Evolutionary conservation across 768 basidiomycete species (phyloP).

Genomic region (Chiua virens): DNA sequence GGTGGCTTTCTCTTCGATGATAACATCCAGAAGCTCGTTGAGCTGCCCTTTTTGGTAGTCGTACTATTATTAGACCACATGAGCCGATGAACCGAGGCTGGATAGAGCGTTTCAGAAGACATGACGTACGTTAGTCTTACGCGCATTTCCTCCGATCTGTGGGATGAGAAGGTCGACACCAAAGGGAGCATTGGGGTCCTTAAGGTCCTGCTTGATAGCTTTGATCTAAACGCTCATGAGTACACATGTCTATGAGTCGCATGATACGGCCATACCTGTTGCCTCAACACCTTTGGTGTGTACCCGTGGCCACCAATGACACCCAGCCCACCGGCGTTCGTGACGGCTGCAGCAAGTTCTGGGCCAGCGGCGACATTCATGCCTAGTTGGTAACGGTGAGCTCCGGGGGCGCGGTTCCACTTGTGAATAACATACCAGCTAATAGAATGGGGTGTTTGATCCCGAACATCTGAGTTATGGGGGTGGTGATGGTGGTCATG

Average conservation of each 20-base stretch:
- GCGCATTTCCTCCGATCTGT: conserved; percentile 80
- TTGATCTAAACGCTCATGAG: conserved; percentile 51
- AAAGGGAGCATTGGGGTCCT: conserved; percentile 77
- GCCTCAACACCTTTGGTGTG: conserved; percentile 76
- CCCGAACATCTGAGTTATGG: conserved; percentile 85
- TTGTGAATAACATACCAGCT: conserved; percentile 49
- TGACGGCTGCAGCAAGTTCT: conserved; percentile 90
- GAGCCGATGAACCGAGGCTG: neutral
- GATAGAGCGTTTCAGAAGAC: neutral
- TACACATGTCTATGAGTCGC: neutral
- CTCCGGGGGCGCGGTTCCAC: conserved; percentile 37
- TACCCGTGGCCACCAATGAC: conserved; percentile 91
- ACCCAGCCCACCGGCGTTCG: conserved; percentile 90
- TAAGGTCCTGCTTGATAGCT: conserved; percentile 68
- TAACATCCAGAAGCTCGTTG: conserved; percentile 80
- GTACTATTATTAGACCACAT: conserved; percentile 41
- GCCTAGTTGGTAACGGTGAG: conserved; percentile 33
- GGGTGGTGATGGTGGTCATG: conserved; percentile 68
- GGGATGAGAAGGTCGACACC: conserved; percentile 92
- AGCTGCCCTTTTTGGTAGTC: conserved; percentile 91
- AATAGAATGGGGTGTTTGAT: conserved; percentile 88
- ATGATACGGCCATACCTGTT: conserved; percentile 55
- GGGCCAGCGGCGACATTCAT: conserved; percentile 73
- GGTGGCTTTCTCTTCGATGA: conserved; percentile 85
- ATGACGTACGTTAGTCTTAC: conserved; percentile 80